Evolutionary conservation across 371 early-diverging fungal species (phyloP).

Genomic region (Parasitella parasitica): DNA sequence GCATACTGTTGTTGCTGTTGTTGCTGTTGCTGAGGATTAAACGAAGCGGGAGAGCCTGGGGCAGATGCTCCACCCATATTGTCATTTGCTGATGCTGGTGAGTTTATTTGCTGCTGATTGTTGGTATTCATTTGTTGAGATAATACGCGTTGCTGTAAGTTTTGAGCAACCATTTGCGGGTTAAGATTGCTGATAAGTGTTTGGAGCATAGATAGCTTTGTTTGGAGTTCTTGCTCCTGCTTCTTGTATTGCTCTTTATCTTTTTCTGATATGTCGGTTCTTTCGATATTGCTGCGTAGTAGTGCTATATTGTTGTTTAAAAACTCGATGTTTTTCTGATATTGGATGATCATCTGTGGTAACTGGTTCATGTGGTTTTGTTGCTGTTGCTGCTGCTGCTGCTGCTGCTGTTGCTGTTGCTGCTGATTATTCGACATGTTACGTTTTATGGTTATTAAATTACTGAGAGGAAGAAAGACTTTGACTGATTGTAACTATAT

Average conservation of each 20-base stretch:
- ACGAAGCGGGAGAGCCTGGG: constrained; percentile 26
- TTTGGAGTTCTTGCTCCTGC: constrained; percentile 36
- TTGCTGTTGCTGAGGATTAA: constrained; percentile 16
- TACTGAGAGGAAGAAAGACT: too few relatives aligned
- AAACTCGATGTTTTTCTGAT: constrained; percentile 33
- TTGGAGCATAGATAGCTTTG: constrained; percentile 30
- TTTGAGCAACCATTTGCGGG: constrained; percentile 30
- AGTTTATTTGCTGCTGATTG: constrained; percentile 6
- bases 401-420: constrained; percentile 23
- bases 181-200: constrained; percentile 30
- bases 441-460: not conserved
- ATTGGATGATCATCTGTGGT: constrained; percentile 35
- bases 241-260: constrained; percentile 27
- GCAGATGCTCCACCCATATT: constrained; percentile 18
- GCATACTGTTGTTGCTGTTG: constrained; percentile 12
- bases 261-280: constrained; percentile 32
- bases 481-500: too few relatives aligned
- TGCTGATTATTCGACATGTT: constrained; percentile 17
- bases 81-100: constrained; percentile 20
- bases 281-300: constrained; percentile 34
- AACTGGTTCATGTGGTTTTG: constrained; percentile 19
- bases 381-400: constrained; percentile 6
- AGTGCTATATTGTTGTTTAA: constrained; percentile 26
- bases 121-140: constrained; percentile 9
- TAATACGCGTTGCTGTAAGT: constrained; percentile 27